Base-by-base conservation (phyloP, 331 rosid species). In the Malus hybrid region DNA sequence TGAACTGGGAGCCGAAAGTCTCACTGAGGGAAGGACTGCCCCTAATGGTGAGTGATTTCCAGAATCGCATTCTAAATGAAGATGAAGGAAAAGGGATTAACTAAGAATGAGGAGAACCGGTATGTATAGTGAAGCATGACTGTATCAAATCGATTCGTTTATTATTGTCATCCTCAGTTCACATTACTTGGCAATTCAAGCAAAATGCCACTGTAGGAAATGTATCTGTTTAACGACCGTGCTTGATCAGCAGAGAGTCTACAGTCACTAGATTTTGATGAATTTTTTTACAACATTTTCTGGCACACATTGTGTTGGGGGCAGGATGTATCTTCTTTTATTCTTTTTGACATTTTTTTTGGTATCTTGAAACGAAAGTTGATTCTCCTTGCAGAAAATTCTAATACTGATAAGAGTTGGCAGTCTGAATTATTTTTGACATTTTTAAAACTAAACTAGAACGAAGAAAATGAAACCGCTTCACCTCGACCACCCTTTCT, bases 1-100 rank as follows among this genome's bases (percentile, higher is more conserved):
- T 95, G 81, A 90, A 88, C 92, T 95, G 99, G 99, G 90, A 89
- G 82, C 99, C 98, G 15, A 89, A 88, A 77, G 11, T 95, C 65
- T 60, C 99, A 1, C 89, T 95, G 50, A 89, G 92, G 82, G 89
- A 95, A 82, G 99, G 99, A 39, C 81, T 95, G 69, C 99, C 99
- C 66, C 93, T 89, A 22, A 95, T 95, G 99, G 99, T 95, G 72
- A 83, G 76, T 73, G 99, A 95, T 83, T 95, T 95, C 87, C 96
- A 86, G 69, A 88, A 92, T 79, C 97, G 98, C 71, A 95, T 95
- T 84, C 81, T 92, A 85, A 95, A 90, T 48, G 98, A 92, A 86
- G 93, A 90, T 15, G 98, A 88, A 92, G 97, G 99, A 73, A 92
- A 86, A 76, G 90, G 91, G 57, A 74, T 84, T 64, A 84, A 83